Evolutionary conservation across 169 alveolate species (phyloP), one percentile per base, ranked within the genome.

Genomic region (Ichthyophthirius multifiliis): DNA sequence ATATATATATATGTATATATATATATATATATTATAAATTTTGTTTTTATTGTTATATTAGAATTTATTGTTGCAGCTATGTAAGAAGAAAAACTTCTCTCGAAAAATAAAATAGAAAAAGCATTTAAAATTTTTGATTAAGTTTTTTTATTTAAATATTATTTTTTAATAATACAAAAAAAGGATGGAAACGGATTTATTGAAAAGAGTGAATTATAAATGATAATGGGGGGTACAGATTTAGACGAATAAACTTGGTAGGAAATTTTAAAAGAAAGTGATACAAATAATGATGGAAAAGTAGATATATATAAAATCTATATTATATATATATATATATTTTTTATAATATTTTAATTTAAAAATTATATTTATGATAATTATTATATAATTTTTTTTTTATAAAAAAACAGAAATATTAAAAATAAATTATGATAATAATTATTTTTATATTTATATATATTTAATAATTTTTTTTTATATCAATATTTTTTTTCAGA

Each of bases 21-120:
- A n/a, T n/a, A n/a, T n/a, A n/a, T n/a, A n/a, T n/a, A n/a, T n/a
- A n/a, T n/a, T n/a, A n/a, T n/a, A n/a, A n/a, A n/a, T n/a, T n/a
- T n/a, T n/a, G n/a, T n/a, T n/a, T n/a, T 77, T 76, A 41, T 82
- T 46, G 76, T 73, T 30, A 27, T 16, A 7, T 15, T 44, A 84
- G 97, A 94, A 79, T 94, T 92, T 86, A 83, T 94, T 35, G 91
- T 93, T 18, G 91, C 96, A 6, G 92, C 94, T 65, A 87, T 91
- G 13, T 77, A 91, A 45, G 86, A 89, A 46, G 84, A 90, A 65
- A 89, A 91, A 73, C 87, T 91, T 4, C 74, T 90, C 10, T 83
- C 97, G 12, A 79, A 82, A 47, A 92, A 90, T 55, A 89, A 91
- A 83, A 65, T 94, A 30, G 84, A 87, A 76, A 83, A 89, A 45